Evolutionary conservation across 2,329 filamentous ascomycete species (phyloP), one percentile per base, ranked within the genome.

Genomic region (Pseudocercospora vitis): DNA sequence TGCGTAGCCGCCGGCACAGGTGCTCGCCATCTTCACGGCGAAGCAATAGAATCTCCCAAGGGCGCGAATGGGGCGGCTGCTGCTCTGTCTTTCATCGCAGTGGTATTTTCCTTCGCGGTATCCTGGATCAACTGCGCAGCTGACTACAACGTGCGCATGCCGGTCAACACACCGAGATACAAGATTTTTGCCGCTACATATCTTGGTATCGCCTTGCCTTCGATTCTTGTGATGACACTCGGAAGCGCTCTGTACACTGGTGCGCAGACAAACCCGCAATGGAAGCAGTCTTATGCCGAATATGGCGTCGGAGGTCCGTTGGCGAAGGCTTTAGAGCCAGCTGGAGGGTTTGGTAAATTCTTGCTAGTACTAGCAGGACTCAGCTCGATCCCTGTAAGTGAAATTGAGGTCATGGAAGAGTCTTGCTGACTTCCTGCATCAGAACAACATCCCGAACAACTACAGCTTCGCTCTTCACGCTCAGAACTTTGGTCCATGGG

Each of bases 111-210:
- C 6, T 59, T 56, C 35, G 51, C 53, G 4, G 50, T 57, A 12
- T 57, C 54, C 2, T 59, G 57, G 54, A 52, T 51, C 14, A 54
- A 59, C 31, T 57, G 48, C 26, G 54, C 57, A 2, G 50, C 54
- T 11, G 57, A 59, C 28, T 59, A 59, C 48, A 55, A 59, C 26
- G 51, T 55, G 11, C 40, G 48, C 6, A 59, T 57, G 57, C 54
- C 57, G 7, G 14, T 52, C 18, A 48, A 14, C 35, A 59, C 57
- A 12, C 28, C 47, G 14, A 39, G 51, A 28, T 52, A 47, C 29
- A 48, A 51, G 39, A 50, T 59, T 26, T 55, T 59, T 24, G 19
- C 42, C 11, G 47, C 50, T 9, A 57, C 54, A 6, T 59, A 59
- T 28, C 29, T 57, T 14, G 54, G 57, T 16, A 59, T 57, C 14